These are phyloP conservation scores for Coprinopsis marcescibilis DNA, from an alignment of 768 basidiomycete genomes.

Conservation along the genomic window DNA sequence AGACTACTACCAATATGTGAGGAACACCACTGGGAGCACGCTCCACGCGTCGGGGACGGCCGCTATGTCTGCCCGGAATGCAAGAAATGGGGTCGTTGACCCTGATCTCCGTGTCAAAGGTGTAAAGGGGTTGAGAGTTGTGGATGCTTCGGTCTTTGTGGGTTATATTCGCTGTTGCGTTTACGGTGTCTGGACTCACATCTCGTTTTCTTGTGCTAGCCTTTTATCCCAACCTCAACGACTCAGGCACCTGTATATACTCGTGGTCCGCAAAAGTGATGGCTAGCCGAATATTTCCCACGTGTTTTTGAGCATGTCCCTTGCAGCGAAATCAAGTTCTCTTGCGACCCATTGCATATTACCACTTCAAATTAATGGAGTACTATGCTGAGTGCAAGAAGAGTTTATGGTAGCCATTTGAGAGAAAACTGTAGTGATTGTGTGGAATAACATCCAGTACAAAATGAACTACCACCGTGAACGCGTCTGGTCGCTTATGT, in stretches of 20 bases:
- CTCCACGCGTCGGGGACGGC: conserved; percentile 25
- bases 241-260: conserved; percentile 8
- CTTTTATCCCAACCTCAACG: conserved; percentile 5
- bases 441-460: too few relatives aligned
- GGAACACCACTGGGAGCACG: not conserved
- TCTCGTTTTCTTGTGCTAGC: not conserved
- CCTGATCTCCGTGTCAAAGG: conserved; percentile 22
- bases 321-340: not conserved
- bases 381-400: too few relatives aligned
- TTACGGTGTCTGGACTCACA: not conserved
- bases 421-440: too few relatives aligned
- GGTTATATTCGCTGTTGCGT: conserved; percentile 5
- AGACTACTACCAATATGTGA: conserved; percentile 13
- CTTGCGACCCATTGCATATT: too few relatives aligned
- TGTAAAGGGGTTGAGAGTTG: conserved; percentile 25
- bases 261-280: not conserved
- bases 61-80: conserved; percentile 20
- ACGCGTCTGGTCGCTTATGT: too few relatives aligned
- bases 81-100: conserved; percentile 25
- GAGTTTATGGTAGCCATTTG: too few relatives aligned
- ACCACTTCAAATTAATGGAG: too few relatives aligned
- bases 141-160: conserved; percentile 29
- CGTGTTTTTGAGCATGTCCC: not conserved
- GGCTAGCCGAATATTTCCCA: not conserved
- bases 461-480: too few relatives aligned